Percentiles rank a stretch among this genome's conserved stretches.
Conservation (phyloP, 306 rosid species). For the Prinsepia uniflora region DNA sequence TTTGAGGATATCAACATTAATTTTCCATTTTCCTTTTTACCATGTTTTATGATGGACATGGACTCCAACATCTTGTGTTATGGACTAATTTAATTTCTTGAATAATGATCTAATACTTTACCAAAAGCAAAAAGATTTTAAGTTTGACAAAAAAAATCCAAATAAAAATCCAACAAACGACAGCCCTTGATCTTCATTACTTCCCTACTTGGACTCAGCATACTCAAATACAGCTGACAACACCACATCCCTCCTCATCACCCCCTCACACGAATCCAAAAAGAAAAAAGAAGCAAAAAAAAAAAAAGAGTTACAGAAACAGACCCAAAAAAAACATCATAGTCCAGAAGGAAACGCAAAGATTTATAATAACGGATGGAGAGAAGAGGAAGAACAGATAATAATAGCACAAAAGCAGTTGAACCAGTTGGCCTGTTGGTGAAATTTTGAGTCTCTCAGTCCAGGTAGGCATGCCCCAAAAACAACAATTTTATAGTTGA, state of each 20-base stretch:
- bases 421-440: conserved; percentile 12
- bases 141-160: not conserved
- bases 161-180: not conserved
- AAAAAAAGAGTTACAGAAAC: not conserved
- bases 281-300: not conserved
- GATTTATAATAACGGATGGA: not conserved
- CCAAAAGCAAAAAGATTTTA: not conserved
- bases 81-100: too few species aligned
- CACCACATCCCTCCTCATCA: not conserved
- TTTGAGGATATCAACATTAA: too few species aligned
- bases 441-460: not conserved
- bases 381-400: not conserved
- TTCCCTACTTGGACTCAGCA: not conserved
- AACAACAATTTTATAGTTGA: not conserved
- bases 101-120: not conserved
- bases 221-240: not conserved
- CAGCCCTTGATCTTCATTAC: not conserved
- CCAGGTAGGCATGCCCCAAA: not conserved
- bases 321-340: not conserved
- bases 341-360: not conserved
- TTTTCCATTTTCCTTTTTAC: too few species aligned
- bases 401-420: not conserved
- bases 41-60: too few species aligned
- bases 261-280: not conserved
- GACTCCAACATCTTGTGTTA: too few species aligned